A percentile compares a stretch with the other conserved stretches of the same genome.
These are phyloP conservation scores for Cyberlindnera petersonii DNA, from an alignment of 805 yeast genomes.

Conservation along the genomic window DNA sequence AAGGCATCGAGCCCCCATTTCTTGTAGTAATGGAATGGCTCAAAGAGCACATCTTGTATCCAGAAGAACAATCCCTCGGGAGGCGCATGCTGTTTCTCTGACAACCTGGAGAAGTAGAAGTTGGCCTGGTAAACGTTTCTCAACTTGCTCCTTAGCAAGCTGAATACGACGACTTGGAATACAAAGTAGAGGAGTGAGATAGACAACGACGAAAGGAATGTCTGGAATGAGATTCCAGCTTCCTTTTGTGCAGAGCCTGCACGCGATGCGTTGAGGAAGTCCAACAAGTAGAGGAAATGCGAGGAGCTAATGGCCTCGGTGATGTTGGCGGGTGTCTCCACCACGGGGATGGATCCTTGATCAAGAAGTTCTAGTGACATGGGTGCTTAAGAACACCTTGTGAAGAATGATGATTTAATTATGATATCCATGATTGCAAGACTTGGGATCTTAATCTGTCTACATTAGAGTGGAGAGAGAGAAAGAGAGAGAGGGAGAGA, in stretches of 20 bases:
- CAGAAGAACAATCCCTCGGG: slow-evolving; percentile 50
- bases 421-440: too few relatives aligned
- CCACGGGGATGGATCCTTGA: neutral
- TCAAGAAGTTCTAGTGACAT: slow-evolving; percentile 6
- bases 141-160: slow-evolving; percentile 34
- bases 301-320: slow-evolving; percentile 19
- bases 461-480: too few relatives aligned
- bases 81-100: slow-evolving; percentile 36
- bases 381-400: neutral
- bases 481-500: too few relatives aligned
- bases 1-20: slow-evolving; percentile 70
- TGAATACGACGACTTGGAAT: slow-evolving; percentile 45
- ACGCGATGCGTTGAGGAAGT: slow-evolving; percentile 49
- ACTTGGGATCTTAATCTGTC: too few relatives aligned
- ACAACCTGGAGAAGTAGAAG: slow-evolving; percentile 37
- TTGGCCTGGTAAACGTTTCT: slow-evolving; percentile 53
- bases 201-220: slow-evolving; percentile 52
- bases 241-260: slow-evolving; percentile 56
- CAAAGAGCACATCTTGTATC: slow-evolving; percentile 42
- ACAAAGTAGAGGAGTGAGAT: slow-evolving; percentile 52
- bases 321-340: slow-evolving; percentile 4
- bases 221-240: slow-evolving; percentile 53
- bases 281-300: slow-evolving; percentile 25
- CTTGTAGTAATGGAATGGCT: slow-evolving; percentile 41
- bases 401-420: too few relatives aligned